Conservation (phyloP, 495 filamentous ascomycete species). For the Xylaria castorea region DNA sequence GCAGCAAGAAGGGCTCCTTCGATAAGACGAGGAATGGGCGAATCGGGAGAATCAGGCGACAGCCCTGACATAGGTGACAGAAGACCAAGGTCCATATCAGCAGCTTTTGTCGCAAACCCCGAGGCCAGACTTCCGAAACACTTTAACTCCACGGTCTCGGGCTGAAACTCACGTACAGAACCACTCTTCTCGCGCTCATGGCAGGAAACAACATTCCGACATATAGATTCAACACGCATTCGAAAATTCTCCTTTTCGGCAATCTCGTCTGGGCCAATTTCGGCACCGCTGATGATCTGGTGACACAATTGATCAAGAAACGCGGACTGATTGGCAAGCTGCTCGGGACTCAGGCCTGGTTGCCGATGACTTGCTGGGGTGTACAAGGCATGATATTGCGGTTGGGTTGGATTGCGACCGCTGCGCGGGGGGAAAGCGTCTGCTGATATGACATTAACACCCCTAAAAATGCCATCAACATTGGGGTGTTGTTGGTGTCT, state of each 20-base stretch:
- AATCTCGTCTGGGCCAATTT: slow-evolving; percentile 61
- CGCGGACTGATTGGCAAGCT: slow-evolving; percentile 50
- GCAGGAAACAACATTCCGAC: slow-evolving; percentile 57
- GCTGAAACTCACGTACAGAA: slow-evolving; percentile 46
- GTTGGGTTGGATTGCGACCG: slow-evolving; percentile 11
- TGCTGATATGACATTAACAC: slow-evolving; percentile 27
- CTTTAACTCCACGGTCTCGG: slow-evolving; percentile 62
- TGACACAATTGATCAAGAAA: slow-evolving; percentile 55
- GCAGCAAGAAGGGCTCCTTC: slow-evolving; percentile 72
- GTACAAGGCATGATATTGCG: slow-evolving; percentile 30
- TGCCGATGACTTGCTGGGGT: slow-evolving; percentile 30
- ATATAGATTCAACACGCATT: slow-evolving; percentile 60
- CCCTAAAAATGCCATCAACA: slow-evolving; percentile 27
- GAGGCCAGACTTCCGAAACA: slow-evolving; percentile 77
- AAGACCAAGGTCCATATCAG: slow-evolving; percentile 78
- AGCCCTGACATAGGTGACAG: slow-evolving; percentile 60
- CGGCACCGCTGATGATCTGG: slow-evolving; percentile 48
- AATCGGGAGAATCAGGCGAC: slow-evolving; percentile 56
- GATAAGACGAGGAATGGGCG: slow-evolving; percentile 66
- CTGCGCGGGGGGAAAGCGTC: slow-evolving; percentile 35
- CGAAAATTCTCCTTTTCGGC: slow-evolving; percentile 69
- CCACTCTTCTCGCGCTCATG: slow-evolving; percentile 52
- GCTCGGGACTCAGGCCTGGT: slow-evolving; percentile 38
- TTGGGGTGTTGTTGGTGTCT: slow-evolving; percentile 28
- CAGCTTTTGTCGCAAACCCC: slow-evolving; percentile 73